Conservation (phyloP, 164 flowering plant genomes). For the Tetracentron sinense region DNA sequence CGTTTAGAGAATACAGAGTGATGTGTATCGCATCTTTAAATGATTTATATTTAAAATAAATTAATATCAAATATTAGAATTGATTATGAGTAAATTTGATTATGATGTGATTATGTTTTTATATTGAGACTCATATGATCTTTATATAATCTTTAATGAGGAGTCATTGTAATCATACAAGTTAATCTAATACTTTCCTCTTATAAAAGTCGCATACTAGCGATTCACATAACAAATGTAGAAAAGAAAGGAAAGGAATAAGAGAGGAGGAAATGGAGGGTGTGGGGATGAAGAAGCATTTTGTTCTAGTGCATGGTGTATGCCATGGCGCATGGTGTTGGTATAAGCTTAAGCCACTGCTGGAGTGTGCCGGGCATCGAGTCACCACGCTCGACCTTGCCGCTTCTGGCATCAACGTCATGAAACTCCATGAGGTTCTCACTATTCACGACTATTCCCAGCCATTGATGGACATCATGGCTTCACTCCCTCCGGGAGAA, state of each 20-base stretch:
- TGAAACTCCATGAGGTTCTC: conserved; percentile 11
- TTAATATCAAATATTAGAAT: too few relatives aligned
- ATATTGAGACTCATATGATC: too few relatives aligned
- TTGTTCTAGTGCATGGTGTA: conserved; percentile 55
- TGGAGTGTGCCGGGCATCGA: conserved; percentile 33
- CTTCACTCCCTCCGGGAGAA: conserved; percentile 23
- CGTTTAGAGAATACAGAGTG: too few relatives aligned
- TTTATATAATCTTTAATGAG: too few relatives aligned
- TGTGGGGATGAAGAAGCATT: conserved; percentile 27
- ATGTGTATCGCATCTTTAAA: too few relatives aligned
- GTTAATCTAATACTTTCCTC: neutral
- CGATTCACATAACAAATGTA: too few relatives aligned
- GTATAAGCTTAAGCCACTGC: conserved; percentile 43
- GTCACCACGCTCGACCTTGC: conserved; percentile 45
- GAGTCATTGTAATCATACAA: too few relatives aligned
- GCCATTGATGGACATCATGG: conserved; percentile 39
- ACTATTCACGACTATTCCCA: conserved; percentile 25
- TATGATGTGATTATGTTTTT: too few relatives aligned
- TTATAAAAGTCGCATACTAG: too few relatives aligned
- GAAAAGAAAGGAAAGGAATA: neutral
- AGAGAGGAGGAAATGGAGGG: neutral
- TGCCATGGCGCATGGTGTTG: conserved; percentile 67
- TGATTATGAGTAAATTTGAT: too few relatives aligned
- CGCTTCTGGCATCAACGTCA: conserved; percentile 33
- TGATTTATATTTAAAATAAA: too few relatives aligned